A percentile compares a stretch with the other conserved stretches of the same genome.
phyloP scores from a whole-genome alignment of 176 grass and related monocot genomes.

The Avena eriantha region DNA sequence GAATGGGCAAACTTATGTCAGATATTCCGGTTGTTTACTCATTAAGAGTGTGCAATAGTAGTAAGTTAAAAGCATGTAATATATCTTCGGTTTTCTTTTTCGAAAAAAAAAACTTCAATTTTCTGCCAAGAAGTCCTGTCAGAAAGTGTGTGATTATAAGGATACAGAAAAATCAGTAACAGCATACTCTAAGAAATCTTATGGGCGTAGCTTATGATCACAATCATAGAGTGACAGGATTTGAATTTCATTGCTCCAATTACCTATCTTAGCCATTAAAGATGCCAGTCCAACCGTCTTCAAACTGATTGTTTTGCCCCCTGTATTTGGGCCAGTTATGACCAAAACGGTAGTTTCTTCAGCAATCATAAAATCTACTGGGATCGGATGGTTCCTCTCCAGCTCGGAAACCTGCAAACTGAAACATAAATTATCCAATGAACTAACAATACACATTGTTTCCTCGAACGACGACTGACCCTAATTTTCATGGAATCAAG shows the following conservation, averaged over 20 bases:
- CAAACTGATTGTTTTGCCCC: constrained; percentile 87
- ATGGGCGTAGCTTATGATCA: constrained; percentile 18
- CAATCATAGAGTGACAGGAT: constrained; percentile 7
- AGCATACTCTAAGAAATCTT: constrained; percentile 12
- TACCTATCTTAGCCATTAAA: constrained; percentile 86
- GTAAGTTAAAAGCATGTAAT: background rate
- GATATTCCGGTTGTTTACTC: constrained; percentile 13
- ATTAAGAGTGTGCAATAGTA: constrained; percentile 24
- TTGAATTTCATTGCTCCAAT: background rate
- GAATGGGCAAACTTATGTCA: constrained; percentile 37
- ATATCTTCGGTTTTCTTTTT: constrained; percentile 11
- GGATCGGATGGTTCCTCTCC: constrained; percentile 59
- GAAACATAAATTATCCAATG: constrained; percentile 38
- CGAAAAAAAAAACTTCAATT: background rate
- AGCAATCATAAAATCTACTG: constrained; percentile 79
- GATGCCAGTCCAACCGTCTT: constrained; percentile 83
- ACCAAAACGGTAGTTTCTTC: constrained; percentile 75
- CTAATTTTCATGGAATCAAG: constrained; percentile 63
- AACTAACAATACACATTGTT: constrained; percentile 23
- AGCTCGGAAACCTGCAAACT: constrained; percentile 64
- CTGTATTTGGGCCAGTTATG: constrained; percentile 87
- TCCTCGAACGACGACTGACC: constrained; percentile 49
- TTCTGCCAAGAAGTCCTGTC: constrained; percentile 1
- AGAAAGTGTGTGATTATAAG: constrained; percentile 21
- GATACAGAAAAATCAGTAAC: constrained; percentile 2